Evolutionary conservation across 805 yeast species (phyloP), one percentile per base, ranked within the genome.

Genomic region (Saccharomyces kudriavzevii): DNA sequence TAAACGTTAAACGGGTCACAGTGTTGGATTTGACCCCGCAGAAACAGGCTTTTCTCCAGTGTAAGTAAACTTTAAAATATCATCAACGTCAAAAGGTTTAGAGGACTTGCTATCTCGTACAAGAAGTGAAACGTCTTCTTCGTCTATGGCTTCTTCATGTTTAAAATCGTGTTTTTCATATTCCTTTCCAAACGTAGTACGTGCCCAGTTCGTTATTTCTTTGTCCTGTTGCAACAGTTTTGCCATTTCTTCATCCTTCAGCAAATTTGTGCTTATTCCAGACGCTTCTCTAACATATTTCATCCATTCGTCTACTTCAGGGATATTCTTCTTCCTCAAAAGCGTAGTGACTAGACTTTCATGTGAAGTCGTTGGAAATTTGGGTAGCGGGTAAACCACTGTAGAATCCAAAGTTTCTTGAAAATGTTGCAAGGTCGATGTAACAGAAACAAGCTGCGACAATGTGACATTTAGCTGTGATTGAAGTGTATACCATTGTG

Each of bases 271-370:
- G 59, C 63, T 58, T 64, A 74, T 50, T 24, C 65, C 70, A 2
- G 68, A 59, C 13, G 63, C 58, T 45, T 70, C 71, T 45, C 64
- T 70, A 1, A 80, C 80, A 22, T 72, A 68, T 31, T 76, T 75
- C 6, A 90, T 79, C 97, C 98, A 92, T 48, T 82, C 87, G 50
- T 83, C 87, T 2, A 92, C 96, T 57, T 91, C 97, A 0, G 99
- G 98, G 10, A 88, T 73, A 49, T 85, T 85, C 66, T 91, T 92
- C 67, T 91, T 94, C 54, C 98, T 78, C 55, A 94, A 69, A 55
- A 94, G 73, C 0, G 97, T 90, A 0, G 96, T 87, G 50, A 91
- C 71, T 35, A 94, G 75, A 1, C 89, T 87, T 62, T 87, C 91
- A 58, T 88, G 91, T 47, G 88, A 86, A 0, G 89, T 80, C 0